phyloP scores from a whole-genome alignment of 2,329 filamentous ascomycete genomes.

The Celoporthe dispersa region DNA sequence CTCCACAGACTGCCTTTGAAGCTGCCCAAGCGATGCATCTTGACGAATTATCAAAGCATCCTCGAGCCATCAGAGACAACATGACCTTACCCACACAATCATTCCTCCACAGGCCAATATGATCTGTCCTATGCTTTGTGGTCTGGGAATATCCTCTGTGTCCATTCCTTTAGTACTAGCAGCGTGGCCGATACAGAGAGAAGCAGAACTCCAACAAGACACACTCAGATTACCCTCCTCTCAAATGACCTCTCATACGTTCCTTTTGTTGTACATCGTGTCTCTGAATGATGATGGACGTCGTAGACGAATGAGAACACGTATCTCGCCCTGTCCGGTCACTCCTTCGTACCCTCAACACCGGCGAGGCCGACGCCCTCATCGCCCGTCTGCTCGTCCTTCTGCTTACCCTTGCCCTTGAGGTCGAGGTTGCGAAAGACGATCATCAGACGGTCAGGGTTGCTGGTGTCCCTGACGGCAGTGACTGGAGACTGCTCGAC shows the following conservation, averaged over 20 bases:
- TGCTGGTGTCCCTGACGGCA: background rate
- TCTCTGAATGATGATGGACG: background rate
- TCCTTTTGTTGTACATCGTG: background rate
- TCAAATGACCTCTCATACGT: background rate
- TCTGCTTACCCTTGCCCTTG: constrained; percentile 5
- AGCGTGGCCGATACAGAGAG: background rate
- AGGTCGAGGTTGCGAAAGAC: constrained; percentile 17
- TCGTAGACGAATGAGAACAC: background rate
- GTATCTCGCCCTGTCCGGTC: background rate
- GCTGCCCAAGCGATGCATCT: background rate
- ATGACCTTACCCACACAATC: background rate
- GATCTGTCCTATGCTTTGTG: background rate
- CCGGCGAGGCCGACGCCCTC: background rate
- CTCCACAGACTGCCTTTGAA: background rate
- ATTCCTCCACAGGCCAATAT: background rate
- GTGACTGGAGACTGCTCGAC: background rate
- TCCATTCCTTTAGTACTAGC: background rate
- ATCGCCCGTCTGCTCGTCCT: background rate
- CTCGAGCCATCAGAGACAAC: background rate
- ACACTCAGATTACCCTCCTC: background rate
- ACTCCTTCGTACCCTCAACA: background rate
- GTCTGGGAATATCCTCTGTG: background rate
- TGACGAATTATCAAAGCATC: background rate
- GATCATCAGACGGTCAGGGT: constrained; percentile 16
- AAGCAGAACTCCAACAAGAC: background rate